These are phyloP conservation scores for Rhizophagus sp. DNA, from an alignment of 192 early-diverging fungal species.

Conservation along the genomic window DNA sequence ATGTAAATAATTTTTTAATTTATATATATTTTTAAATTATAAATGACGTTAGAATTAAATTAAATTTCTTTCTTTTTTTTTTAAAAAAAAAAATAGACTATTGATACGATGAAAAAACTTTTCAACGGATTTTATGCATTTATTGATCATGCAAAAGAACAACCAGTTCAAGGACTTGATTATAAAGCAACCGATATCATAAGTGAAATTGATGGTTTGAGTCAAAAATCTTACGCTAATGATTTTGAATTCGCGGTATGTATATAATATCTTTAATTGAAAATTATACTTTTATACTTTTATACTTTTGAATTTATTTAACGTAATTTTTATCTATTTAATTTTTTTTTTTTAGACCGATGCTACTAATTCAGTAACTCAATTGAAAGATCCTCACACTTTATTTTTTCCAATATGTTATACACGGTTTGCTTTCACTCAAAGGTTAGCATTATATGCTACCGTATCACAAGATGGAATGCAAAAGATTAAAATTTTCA, in stretches of 20 bases:
- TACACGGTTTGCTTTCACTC: slow-evolving; percentile 6
- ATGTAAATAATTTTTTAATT: neutral
- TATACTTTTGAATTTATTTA: too few relatives aligned
- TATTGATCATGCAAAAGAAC: neutral
- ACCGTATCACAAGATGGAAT: neutral
- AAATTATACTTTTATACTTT: too few relatives aligned
- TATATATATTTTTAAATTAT: neutral
- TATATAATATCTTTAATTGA: neutral
- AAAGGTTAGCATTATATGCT: neutral
- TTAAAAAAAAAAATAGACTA: neutral
- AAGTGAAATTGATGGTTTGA: neutral
- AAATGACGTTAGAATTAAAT: neutral
- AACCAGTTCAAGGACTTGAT: neutral
- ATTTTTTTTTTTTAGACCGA: neutral
- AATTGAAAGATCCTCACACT: slow-evolving; percentile 11
- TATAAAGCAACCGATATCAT: neutral
- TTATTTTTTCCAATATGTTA: slow-evolving; percentile 18
- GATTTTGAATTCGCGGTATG: slow-evolving; percentile 4
- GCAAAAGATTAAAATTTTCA: neutral
- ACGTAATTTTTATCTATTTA: too few relatives aligned
- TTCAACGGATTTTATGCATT: slow-evolving; percentile 7
- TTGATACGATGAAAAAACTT: neutral
- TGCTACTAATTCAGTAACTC: neutral
- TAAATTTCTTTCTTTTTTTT: too few relatives aligned
- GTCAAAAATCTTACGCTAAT: neutral